Percentiles rank a stretch among this genome's conserved stretches.
Evolutionary conservation across 768 basidiomycete species (phyloP).

Genomic region (Russula earlei): DNA sequence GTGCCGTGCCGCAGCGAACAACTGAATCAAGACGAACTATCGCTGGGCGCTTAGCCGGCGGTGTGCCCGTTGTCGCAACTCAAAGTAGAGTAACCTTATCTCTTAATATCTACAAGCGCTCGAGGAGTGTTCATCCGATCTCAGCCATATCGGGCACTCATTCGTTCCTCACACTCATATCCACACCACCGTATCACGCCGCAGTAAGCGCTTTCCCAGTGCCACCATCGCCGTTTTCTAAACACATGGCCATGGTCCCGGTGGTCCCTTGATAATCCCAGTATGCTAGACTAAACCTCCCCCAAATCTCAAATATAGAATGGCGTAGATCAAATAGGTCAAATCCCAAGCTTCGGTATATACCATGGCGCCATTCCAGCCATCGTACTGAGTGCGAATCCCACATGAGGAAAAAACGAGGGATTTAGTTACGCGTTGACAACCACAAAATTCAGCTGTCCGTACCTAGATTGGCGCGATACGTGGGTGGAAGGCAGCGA

Average conservation of each 20-base stretch:
- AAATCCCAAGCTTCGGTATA: not conserved
- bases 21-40: not conserved
- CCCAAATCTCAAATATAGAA: not conserved
- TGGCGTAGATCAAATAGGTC: not conserved
- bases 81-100: conserved; percentile 8
- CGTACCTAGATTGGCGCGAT: not conserved
- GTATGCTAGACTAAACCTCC: not conserved
- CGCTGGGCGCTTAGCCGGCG: conserved; percentile 6
- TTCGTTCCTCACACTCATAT: not conserved
- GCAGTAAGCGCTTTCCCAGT: not conserved
- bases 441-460: not conserved
- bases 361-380: not conserved
- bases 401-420: too few relatives aligned
- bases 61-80: not conserved
- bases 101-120: conserved; percentile 4
- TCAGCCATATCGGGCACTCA: not conserved
- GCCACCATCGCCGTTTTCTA: not conserved
- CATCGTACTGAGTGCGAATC: not conserved
- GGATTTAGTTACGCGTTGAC: too few relatives aligned
- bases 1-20: not conserved
- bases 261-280: not conserved
- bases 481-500: not conserved
- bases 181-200: not conserved
- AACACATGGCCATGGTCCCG: not conserved
- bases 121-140: not conserved